These are phyloP conservation scores for Apophysomyces trapeziformis DNA, from an alignment of 371 early-diverging fungal species.

Conservation along the genomic window DNA sequence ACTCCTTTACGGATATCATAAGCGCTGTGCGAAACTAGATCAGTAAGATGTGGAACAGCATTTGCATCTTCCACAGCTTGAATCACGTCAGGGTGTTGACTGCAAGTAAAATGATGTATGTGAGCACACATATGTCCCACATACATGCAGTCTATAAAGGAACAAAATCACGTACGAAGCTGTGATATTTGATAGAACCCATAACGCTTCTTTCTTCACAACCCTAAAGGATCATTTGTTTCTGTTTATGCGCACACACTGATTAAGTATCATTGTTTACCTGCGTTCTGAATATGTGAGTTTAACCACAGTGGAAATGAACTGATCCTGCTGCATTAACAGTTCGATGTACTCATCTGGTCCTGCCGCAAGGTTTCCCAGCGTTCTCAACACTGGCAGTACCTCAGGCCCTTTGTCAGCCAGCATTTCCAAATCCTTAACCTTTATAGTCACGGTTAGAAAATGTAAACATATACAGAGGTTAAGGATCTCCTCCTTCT, in stretches of 20 bases:
- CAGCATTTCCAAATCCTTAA: slow-evolving; percentile 31
- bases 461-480: not conserved
- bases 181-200: slow-evolving; percentile 77
- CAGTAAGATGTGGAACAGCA: slow-evolving; percentile 56
- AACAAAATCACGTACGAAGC: slow-evolving; percentile 50
- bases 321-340: slow-evolving; percentile 50
- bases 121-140: slow-evolving; percentile 8
- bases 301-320: slow-evolving; percentile 55
- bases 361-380: slow-evolving; percentile 73
- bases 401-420: slow-evolving; percentile 49
- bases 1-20: slow-evolving; percentile 73
- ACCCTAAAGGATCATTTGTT: slow-evolving; percentile 39
- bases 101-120: slow-evolving; percentile 6
- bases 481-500: not conserved
- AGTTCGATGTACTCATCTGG: slow-evolving; percentile 62
- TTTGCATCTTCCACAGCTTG: slow-evolving; percentile 57
- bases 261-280: slow-evolving; percentile 24
- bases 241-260: not conserved
- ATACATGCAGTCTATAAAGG: slow-evolving; percentile 8
- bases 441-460: slow-evolving; percentile 18
- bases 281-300: slow-evolving; percentile 60
- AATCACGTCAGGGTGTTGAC: slow-evolving; percentile 36
- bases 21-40: slow-evolving; percentile 48
- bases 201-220: slow-evolving; percentile 75
- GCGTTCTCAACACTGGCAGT: slow-evolving; percentile 65